Conservation (phyloP, 495 filamentous ascomycete species). For the Terfezia boudieri region DNA sequence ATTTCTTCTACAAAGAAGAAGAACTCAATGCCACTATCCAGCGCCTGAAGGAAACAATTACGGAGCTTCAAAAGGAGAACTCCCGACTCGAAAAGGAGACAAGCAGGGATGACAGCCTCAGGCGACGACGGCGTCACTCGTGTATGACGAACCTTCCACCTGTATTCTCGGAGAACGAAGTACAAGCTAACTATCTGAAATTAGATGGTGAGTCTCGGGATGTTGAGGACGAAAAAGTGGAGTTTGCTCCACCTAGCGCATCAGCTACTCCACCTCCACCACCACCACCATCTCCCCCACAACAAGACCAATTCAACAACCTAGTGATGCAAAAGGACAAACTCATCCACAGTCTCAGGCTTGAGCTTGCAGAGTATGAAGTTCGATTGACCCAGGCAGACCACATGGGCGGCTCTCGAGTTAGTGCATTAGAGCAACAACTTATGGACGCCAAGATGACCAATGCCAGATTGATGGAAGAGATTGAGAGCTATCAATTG, state of each 20-base stretch:
- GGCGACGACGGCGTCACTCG: background rate
- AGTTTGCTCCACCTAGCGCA: background rate
- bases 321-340: constrained; percentile 86
- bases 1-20: constrained; percentile 59
- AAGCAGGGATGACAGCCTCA: too few species aligned
- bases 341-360: constrained; percentile 70
- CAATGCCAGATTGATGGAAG: constrained; percentile 89
- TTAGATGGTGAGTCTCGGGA: background rate
- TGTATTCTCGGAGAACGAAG: too few species aligned
- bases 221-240: background rate
- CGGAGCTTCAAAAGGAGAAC: constrained; percentile 24
- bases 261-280: background rate
- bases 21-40: constrained; percentile 76
- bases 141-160: background rate
- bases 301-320: constrained; percentile 46
- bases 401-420: constrained; percentile 62
- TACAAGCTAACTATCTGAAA: background rate
- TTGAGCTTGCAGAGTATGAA: constrained; percentile 84
- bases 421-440: constrained; percentile 69
- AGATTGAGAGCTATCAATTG: constrained; percentile 93
- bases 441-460: constrained; percentile 80
- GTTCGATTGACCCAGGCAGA: constrained; percentile 91
- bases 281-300: constrained; percentile 36
- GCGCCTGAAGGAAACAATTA: constrained; percentile 66
- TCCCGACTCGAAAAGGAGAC: constrained; percentile 4